Evolutionary conservation across 2,329 filamentous ascomycete species (phyloP), one percentile per base, ranked within the genome.

Genomic region (Claviceps fusiformis): DNA sequence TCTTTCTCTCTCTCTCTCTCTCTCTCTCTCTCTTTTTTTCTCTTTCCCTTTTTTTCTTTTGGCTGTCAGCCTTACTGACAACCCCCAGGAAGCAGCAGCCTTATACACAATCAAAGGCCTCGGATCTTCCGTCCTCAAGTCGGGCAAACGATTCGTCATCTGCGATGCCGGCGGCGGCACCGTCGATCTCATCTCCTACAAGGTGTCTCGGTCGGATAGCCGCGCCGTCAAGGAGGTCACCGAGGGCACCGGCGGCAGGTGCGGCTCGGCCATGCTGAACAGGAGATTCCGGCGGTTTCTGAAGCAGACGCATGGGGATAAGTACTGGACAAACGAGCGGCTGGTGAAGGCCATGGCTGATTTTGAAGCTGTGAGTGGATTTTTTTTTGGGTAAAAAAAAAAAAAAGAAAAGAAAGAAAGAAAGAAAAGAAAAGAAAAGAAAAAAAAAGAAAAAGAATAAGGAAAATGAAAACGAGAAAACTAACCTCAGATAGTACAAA

Each of bases 101-200:
- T 24, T 24, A 3, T 76, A 76, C 59, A 72, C 75, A 0, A 65
- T 79, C 5, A 70, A 73, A 53, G 70, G 70, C 9, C 63, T 76
- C 5, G 69, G 71, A 27, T 69, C 68, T 1, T 68, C 71, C 27
- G 70, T 68, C 1, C 62, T 77, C 45, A 66, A 73, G 57, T 60
- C 72, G 13, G 73, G 72, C 29, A 73, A 76, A 44, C 73, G 70
- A 19, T 76, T 80, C 52, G 73, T 80, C 15, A 71, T 80, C 3
- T 76, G 76, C 44, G 77, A 80, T 59, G 77, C 76, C 24, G 77
- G 77, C 11, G 77, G 77, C 39, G 77, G 76, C 29, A 78, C 76
- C 1, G 76, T 76, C 1, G 77, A 80, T 61, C 65, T 80, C 24
- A 78, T 80, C 56, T 75, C 74, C 7, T 80, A 80, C 58, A 71